These are phyloP conservation scores for Barnettozyma siamensis DNA, from an alignment of 805 yeast genomes.

Conservation along the genomic window DNA sequence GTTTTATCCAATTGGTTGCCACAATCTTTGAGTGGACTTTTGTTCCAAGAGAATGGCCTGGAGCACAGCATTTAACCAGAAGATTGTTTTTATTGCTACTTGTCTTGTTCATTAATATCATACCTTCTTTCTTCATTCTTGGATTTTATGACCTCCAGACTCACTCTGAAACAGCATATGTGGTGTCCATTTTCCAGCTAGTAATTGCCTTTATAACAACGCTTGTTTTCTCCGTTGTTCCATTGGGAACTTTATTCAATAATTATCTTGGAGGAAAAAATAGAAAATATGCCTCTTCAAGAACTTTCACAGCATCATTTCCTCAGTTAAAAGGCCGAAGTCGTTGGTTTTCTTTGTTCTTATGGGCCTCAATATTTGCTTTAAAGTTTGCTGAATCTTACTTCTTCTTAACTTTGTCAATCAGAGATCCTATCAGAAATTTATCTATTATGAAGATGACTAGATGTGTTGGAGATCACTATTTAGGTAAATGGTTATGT, in stretches of 20 bases:
- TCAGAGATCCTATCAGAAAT: conserved; percentile 70
- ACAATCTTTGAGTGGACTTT: conserved; percentile 52
- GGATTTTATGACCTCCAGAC: conserved; percentile 33
- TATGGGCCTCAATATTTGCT: conserved; percentile 62
- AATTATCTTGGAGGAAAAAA: conserved; percentile 33
- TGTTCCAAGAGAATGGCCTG: conserved; percentile 71
- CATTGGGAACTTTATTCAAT: conserved; percentile 51
- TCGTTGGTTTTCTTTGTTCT: conserved; percentile 53
- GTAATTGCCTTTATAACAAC: conserved; percentile 51
- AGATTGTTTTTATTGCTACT: conserved; percentile 40
- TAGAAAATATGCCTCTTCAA: conserved; percentile 47
- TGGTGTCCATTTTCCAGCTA: conserved; percentile 49
- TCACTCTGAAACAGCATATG: conserved; percentile 32
- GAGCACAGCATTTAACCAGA: conserved; percentile 51
- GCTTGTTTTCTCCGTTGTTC: conserved; percentile 50
- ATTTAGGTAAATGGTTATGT: conserved; percentile 51
- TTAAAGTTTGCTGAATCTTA: conserved; percentile 75
- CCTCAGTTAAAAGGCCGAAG: conserved; percentile 48
- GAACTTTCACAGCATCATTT: conserved; percentile 56
- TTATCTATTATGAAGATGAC: conserved; percentile 50
- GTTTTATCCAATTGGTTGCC: conserved; percentile 51
- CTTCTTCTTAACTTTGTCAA: conserved; percentile 67
- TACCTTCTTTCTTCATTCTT: conserved; percentile 52
- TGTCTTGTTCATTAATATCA: conserved; percentile 40
- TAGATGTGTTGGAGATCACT: conserved; percentile 59